phyloP scores from a whole-genome alignment of 2,329 filamentous ascomycete species.

The Lojkania enalia region DNA sequence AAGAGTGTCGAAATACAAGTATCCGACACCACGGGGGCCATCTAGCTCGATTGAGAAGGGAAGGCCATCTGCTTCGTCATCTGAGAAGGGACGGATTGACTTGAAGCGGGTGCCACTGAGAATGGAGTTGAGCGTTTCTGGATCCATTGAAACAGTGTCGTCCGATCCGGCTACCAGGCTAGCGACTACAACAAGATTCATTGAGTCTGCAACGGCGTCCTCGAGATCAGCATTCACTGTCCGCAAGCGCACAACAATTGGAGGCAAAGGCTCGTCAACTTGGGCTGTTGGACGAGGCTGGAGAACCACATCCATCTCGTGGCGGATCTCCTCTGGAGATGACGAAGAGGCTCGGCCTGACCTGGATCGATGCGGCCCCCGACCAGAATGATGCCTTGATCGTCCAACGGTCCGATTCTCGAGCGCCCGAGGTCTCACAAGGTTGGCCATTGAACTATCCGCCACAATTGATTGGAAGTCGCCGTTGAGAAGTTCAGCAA shows the following conservation, averaged over 20 bases:
- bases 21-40: constrained; percentile 41
- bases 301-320: constrained; percentile 45
- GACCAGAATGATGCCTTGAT: constrained; percentile 33
- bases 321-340: constrained; percentile 36
- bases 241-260: constrained; percentile 38
- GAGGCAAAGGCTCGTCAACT: constrained; percentile 31
- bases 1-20: constrained; percentile 44
- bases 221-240: constrained; percentile 36
- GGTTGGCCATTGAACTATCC: constrained; percentile 40
- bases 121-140: constrained; percentile 32
- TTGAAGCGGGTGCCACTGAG: constrained; percentile 38
- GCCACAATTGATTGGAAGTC: constrained; percentile 11
- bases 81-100: constrained; percentile 41
- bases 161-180: constrained; percentile 35
- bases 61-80: constrained; percentile 41
- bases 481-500: constrained; percentile 29
- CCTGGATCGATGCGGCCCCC: constrained; percentile 28
- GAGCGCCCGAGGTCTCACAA: constrained; percentile 41
- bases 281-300: constrained; percentile 41
- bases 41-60: constrained; percentile 43
- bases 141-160: constrained; percentile 32
- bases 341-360: constrained; percentile 22
- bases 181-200: constrained; percentile 39
- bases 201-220: constrained; percentile 37
- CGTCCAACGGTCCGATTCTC: constrained; percentile 33